Conservation (phyloP, 192 early-diverging fungal species). For the Funneliformis geosporum region DNA sequence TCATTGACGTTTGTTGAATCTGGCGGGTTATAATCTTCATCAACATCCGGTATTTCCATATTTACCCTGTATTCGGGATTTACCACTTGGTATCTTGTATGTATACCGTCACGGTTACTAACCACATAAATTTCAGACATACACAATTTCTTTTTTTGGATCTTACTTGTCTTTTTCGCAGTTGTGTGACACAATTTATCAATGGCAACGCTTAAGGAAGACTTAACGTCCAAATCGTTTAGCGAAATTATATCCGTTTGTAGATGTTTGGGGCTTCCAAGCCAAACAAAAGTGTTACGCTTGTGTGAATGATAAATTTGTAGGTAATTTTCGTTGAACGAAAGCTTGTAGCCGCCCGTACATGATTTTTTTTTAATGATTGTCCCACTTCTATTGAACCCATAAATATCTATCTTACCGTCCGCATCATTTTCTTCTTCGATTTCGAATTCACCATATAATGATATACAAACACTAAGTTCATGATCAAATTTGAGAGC, state of each 20-base stretch:
- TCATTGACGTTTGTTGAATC: neutral
- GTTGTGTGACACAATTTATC: neutral
- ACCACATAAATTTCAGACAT: slow-evolving; percentile 5
- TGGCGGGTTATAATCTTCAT: neutral
- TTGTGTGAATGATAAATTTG: neutral
- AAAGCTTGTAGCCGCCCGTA: neutral
- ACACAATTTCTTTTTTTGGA: neutral
- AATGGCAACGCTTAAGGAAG: neutral
- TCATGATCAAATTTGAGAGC: neutral
- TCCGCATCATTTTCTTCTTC: neutral
- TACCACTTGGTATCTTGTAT: neutral
- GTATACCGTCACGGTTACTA: neutral
- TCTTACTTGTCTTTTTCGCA: neutral
- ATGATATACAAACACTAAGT: neutral
- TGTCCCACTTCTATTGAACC: neutral
- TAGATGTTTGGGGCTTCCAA: neutral
- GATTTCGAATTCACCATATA: neutral
- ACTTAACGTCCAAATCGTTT: neutral
- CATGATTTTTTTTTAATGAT: neutral
- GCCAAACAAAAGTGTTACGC: slow-evolving; percentile 1
- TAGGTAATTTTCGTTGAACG: neutral
- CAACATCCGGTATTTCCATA: neutral
- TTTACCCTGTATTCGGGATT: neutral
- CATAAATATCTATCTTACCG: neutral
- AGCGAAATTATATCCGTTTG: neutral